Evolutionary conservation across 257 asterid genomes (phyloP).

Genomic region (Rubia yunnanensis): DNA sequence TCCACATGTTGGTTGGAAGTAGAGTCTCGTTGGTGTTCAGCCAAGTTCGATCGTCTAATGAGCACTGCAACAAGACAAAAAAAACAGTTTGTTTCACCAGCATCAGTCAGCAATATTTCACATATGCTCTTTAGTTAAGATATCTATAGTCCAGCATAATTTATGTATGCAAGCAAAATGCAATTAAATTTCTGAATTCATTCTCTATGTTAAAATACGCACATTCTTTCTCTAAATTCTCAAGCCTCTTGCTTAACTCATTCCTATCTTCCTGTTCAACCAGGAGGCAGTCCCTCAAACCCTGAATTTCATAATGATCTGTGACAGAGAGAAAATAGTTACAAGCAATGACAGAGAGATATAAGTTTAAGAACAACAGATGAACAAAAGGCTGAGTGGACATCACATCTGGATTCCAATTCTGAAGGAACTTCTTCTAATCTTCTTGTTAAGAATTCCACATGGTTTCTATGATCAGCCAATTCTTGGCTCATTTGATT

Average conservation of each 20-base stretch:
- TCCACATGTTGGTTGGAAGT: constrained; percentile 30
- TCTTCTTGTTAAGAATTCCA: constrained; percentile 16
- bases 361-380: neutral
- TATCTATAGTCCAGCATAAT: neutral
- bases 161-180: neutral
- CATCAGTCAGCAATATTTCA: neutral
- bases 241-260: constrained; percentile 28
- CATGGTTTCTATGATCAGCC: constrained; percentile 24
- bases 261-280: constrained; percentile 34
- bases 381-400: neutral
- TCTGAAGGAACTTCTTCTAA: constrained; percentile 28
- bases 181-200: neutral
- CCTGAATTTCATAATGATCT: constrained; percentile 38
- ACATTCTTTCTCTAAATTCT: constrained; percentile 35
- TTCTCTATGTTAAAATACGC: constrained; percentile 7
- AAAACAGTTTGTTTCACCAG: neutral
- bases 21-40: constrained; percentile 24
- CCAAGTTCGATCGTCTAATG: constrained; percentile 25
- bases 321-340: constrained; percentile 3
- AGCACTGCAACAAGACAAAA: constrained; percentile 19
- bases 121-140: neutral
- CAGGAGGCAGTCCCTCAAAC: constrained; percentile 32
- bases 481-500: constrained; percentile 26
- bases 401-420: constrained; percentile 28
- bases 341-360: neutral